A percentile compares a stretch with the other conserved stretches of the same genome.
Conservation (phyloP, 192 early-diverging fungal species). For the Radiomyces spectabilis region DNA sequence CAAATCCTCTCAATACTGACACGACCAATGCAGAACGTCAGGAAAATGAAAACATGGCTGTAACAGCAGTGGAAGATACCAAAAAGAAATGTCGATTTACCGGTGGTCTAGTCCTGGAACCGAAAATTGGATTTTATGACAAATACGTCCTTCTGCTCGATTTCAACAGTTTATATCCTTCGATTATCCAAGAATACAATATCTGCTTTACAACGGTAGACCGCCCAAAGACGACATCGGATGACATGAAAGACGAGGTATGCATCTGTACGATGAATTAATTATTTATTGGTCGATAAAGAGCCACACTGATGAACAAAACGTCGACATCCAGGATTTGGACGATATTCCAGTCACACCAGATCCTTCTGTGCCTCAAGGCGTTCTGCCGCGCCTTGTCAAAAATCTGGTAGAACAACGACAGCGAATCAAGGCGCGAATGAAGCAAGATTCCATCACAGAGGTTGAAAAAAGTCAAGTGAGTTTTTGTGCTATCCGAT, state of each 20-base stretch:
- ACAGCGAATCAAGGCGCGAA: not conserved
- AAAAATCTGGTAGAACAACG: not conserved
- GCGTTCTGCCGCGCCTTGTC: not conserved
- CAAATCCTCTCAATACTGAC: not conserved
- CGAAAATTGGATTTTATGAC: slow-evolving; percentile 96
- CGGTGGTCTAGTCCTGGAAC: slow-evolving; percentile 96
- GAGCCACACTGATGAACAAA: too few relatives aligned
- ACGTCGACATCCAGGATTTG: not conserved
- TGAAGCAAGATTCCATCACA: not conserved
- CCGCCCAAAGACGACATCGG: slow-evolving; percentile 18
- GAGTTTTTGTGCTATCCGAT: too few relatives aligned
- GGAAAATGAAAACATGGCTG: not conserved
- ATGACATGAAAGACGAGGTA: too few relatives aligned
- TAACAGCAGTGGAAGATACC: not conserved
- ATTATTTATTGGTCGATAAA: too few relatives aligned
- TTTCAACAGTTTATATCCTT: slow-evolving; percentile 99
- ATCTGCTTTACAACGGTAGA: slow-evolving; percentile 98
- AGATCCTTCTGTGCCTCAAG: not conserved
- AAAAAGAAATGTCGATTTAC: slow-evolving; percentile 42
- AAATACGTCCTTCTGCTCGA: slow-evolving; percentile 91
- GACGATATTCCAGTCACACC: not conserved
- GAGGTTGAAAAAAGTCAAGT: not conserved
- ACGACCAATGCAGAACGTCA: not conserved
- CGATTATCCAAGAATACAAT: slow-evolving; percentile 99
- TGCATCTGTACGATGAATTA: not conserved